A percentile compares a stretch with the other conserved stretches of the same genome.
These are phyloP conservation scores for Helianthus tuberosus DNA, from an alignment of 129 eudicot species.

Conservation along the genomic window DNA sequence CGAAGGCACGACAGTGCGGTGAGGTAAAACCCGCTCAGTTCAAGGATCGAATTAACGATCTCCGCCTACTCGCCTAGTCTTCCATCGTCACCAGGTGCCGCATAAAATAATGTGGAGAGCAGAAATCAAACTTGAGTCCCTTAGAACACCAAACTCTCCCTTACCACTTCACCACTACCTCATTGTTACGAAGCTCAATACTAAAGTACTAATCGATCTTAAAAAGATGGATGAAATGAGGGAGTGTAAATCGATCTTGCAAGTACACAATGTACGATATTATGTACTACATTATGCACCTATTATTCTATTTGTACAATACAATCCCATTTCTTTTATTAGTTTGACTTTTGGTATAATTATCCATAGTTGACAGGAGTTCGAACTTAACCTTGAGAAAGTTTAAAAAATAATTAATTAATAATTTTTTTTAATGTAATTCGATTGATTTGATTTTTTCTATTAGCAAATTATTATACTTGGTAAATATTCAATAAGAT, in stretches of 20 bases:
- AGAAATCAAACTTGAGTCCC: too few species aligned
- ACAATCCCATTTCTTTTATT: neutral
- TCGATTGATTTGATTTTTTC: neutral
- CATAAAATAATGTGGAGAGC: too few species aligned
- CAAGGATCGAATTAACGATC: too few species aligned
- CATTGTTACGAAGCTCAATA: neutral
- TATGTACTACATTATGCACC: constrained; percentile 22
- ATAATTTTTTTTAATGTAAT: too few species aligned
- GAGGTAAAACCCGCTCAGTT: too few species aligned
- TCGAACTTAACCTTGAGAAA: neutral
- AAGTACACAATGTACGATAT: constrained; percentile 33
- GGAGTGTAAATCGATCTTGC: constrained; percentile 1
- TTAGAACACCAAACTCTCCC: too few species aligned
- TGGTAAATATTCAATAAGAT: neutral
- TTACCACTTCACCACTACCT: too few species aligned
- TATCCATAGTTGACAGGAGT: neutral
- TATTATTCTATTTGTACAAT: neutral
- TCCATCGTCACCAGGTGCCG: too few species aligned
- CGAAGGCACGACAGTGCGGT: too few species aligned
- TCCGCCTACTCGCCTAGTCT: too few species aligned
- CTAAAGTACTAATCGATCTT: neutral
- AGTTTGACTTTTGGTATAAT: constrained; percentile 3
- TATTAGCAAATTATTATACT: neutral
- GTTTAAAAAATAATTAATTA: neutral
- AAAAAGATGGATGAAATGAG: constrained; percentile 7